phyloP scores from a whole-genome alignment of 129 eudicot genomes.

The Helianthus annuus region DNA sequence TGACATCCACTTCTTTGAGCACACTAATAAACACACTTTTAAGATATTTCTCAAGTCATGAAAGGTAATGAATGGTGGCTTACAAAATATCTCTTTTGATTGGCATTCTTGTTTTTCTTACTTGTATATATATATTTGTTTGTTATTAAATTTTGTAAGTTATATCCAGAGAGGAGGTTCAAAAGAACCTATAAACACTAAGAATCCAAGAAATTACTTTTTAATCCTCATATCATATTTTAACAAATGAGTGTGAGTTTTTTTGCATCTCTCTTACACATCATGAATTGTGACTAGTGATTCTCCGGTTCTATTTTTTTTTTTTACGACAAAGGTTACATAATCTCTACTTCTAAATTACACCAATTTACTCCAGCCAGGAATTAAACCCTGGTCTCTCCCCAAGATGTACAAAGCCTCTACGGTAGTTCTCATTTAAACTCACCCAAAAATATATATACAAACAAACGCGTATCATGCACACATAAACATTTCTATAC shows the following conservation, averaged over 20 bases:
- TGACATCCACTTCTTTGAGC: conserved; percentile 32
- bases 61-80: background rate
- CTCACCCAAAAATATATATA: too few species aligned
- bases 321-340: too few species aligned
- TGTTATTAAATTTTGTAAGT: background rate
- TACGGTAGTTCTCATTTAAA: too few species aligned
- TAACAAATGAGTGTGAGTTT: background rate
- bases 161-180: background rate
- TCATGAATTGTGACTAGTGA: background rate
- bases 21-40: conserved; percentile 9
- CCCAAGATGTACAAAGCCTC: too few species aligned
- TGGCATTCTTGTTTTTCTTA: background rate
- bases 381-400: too few species aligned
- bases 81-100: conserved; percentile 11
- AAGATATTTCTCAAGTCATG: conserved; percentile 31
- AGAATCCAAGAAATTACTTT: background rate
- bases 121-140: background rate
- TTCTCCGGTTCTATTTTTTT: too few species aligned
- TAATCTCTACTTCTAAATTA: too few species aligned
- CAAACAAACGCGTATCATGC: too few species aligned
- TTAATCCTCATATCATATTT: background rate
- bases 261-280: background rate
- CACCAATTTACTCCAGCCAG: too few species aligned
- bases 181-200: background rate
- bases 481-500: background rate